Percentiles rank a stretch among this genome's conserved stretches.
Evolutionary conservation across 495 filamentous ascomycete genomes (phyloP).

Genomic region (Neurospora sp.): DNA sequence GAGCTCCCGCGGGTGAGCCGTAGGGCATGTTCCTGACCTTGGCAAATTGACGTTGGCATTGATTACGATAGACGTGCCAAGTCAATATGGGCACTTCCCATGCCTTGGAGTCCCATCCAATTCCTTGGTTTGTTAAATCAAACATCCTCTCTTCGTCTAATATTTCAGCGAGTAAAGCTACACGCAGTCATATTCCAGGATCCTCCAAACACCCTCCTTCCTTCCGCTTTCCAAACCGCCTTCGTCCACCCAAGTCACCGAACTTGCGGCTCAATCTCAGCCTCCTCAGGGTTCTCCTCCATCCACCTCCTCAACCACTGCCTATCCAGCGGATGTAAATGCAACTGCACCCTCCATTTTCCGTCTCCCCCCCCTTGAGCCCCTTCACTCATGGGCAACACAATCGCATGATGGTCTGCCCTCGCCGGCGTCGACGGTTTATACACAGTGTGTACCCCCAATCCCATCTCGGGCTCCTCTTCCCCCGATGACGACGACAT

Average conservation of each 20-base stretch:
- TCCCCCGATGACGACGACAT: neutral
- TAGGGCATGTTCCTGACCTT: neutral
- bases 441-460: neutral
- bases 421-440: neutral
- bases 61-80: neutral
- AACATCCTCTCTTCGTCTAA: neutral
- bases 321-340: neutral
- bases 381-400: neutral
- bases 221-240: neutral
- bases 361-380: neutral
- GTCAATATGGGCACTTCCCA: neutral
- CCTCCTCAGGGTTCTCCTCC: neutral
- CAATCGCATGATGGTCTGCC: neutral
- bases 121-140: neutral
- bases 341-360: neutral
- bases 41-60: neutral
- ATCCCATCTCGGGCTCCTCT: neutral
- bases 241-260: neutral
- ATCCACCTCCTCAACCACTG: neutral
- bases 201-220: neutral
- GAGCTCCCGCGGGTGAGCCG: neutral
- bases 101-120: neutral
- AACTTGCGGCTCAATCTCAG: neutral
- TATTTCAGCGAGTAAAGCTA: too few relatives aligned
- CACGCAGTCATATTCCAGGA: neutral